Evolutionary conservation across 257 asterid genomes (phyloP).

Genomic region (Eustoma russellianum): DNA sequence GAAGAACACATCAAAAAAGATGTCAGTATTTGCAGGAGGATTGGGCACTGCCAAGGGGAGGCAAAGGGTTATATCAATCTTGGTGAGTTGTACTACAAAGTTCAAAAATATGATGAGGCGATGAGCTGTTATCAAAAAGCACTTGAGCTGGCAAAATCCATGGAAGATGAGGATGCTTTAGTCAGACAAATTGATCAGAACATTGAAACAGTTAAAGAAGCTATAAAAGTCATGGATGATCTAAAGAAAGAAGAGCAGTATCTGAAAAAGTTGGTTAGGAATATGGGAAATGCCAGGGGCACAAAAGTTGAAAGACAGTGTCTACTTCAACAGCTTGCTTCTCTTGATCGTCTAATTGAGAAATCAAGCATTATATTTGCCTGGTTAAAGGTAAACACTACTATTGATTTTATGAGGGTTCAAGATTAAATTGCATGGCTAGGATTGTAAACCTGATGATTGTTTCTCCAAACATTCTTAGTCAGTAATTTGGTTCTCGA

Average conservation of each 20-base stretch:
- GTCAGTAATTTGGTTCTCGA: background rate
- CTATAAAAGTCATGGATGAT: constrained; percentile 52
- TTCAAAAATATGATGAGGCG: constrained; percentile 64
- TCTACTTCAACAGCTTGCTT: constrained; percentile 53
- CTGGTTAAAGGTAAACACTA: constrained; percentile 50
- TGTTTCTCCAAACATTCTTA: background rate
- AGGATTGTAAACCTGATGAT: background rate
- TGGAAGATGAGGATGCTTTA: constrained; percentile 80
- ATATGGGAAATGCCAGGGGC: constrained; percentile 51
- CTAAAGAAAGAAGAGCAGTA: constrained; percentile 63
- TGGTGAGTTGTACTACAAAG: constrained; percentile 73
- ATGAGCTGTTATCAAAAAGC: constrained; percentile 67
- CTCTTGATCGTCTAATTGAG: constrained; percentile 67
- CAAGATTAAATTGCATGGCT: background rate
- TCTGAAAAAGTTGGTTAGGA: constrained; percentile 70
- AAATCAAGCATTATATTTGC: constrained; percentile 62
- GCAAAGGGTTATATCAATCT: constrained; percentile 88
- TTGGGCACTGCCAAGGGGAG: constrained; percentile 86
- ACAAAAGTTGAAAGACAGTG: constrained; percentile 54
- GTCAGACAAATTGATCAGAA: constrained; percentile 51
- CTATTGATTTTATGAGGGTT: background rate
- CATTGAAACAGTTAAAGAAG: constrained; percentile 50
- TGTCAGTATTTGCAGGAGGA: constrained; percentile 54
- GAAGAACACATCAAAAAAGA: constrained; percentile 61
- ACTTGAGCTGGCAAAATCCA: constrained; percentile 58